Evolutionary conservation across 305 asterid genomes (phyloP).

Genomic region (Fraxinus sp.): DNA sequence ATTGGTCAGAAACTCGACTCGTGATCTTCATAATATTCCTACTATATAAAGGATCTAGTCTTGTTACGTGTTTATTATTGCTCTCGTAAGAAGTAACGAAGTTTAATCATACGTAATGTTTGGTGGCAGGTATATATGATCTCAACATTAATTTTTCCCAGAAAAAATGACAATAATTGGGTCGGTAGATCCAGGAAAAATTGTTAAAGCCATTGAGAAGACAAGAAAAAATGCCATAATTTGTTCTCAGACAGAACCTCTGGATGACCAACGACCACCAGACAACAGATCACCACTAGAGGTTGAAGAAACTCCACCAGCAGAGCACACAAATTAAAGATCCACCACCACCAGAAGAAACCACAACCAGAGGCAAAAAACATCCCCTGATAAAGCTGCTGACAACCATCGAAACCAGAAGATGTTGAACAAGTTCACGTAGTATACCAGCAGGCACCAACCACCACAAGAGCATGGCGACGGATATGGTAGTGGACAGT

Average conservation of each 20-base stretch:
- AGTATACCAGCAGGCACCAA: constrained; percentile 40
- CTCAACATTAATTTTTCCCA: constrained; percentile 68
- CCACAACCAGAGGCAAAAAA: constrained; percentile 10
- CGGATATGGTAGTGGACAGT: constrained; percentile 29
- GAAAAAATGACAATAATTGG: constrained; percentile 76
- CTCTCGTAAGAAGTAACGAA: neutral
- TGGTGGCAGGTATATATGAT: constrained; percentile 59
- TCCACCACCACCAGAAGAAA: constrained; percentile 23
- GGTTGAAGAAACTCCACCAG: constrained; percentile 30
- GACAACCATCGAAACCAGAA: constrained; percentile 41
- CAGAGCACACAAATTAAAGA: constrained; percentile 29
- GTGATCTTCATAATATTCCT: too few species aligned
- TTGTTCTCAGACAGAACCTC: constrained; percentile 61
- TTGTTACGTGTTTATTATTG: neutral
- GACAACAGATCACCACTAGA: constrained; percentile 37
- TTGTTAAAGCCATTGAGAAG: constrained; percentile 75
- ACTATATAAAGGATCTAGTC: too few species aligned
- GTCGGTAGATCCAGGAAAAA: constrained; percentile 72
- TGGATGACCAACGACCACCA: constrained; percentile 37
- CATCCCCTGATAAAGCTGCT: constrained; percentile 38
- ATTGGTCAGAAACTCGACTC: too few species aligned
- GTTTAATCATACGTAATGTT: neutral
- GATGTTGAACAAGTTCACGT: constrained; percentile 69
- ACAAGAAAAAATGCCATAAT: constrained; percentile 74
- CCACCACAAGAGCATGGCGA: constrained; percentile 58